A percentile compares a stretch with the other conserved stretches of the same genome.
phyloP scores from a whole-genome alignment of 495 filamentous ascomycete species.

The Parmelia sp. region DNA sequence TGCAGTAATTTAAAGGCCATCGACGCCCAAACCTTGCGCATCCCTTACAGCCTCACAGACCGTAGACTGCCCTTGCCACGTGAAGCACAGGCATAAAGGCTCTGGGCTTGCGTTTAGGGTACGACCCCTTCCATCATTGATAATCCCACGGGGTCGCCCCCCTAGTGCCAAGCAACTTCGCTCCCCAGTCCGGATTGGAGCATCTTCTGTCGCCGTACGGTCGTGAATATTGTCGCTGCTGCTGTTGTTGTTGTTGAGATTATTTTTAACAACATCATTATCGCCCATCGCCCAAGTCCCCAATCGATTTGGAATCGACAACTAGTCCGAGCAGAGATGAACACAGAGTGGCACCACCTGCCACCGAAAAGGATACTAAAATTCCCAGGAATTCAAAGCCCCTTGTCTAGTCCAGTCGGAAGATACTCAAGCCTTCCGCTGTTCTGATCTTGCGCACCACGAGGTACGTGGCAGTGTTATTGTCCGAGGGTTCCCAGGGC shows the following conservation, averaged over 20 bases:
- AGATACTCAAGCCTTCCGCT: neutral
- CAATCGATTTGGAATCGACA: neutral
- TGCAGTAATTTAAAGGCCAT: neutral
- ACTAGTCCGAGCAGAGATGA: neutral
- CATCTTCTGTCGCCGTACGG: neutral
- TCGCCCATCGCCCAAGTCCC: neutral
- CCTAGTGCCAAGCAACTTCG: too few species aligned
- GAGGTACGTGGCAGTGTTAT: neutral
- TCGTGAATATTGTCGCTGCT: neutral
- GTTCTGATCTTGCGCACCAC: neutral
- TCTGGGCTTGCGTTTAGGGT: neutral
- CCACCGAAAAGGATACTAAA: neutral
- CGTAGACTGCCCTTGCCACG: neutral
- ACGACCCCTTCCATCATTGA: neutral
- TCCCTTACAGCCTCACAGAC: neutral
- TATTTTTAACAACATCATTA: too few species aligned
- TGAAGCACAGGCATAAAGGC: neutral
- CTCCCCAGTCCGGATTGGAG: too few species aligned
- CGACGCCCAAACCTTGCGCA: neutral
- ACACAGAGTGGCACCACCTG: neutral
- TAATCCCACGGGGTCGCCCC: too few species aligned
- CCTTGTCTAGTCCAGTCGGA: constrained; percentile 11
- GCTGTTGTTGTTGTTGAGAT: too few species aligned
- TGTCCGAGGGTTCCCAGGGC: neutral
- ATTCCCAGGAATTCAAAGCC: constrained; percentile 1